These are phyloP conservation scores for Auriculariales sp. DNA, from an alignment of 768 basidiomycete species.

Conservation along the genomic window DNA sequence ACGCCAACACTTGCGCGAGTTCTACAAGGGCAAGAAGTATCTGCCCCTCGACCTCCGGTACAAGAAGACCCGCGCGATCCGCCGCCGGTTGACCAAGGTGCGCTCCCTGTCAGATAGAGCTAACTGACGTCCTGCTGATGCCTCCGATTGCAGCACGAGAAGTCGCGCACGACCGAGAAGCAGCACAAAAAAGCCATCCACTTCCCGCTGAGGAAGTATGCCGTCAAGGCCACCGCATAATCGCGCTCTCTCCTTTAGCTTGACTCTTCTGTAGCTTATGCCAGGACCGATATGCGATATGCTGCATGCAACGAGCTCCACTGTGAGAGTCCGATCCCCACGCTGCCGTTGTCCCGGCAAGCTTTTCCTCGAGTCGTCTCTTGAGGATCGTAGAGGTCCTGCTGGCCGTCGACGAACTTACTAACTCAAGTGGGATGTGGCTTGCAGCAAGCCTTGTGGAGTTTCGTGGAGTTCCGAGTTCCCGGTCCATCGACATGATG, in stretches of 20 bases:
- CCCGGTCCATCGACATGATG: too few relatives aligned
- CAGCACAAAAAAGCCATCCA: constrained; percentile 90
- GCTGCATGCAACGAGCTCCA: background rate
- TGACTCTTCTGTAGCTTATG: background rate
- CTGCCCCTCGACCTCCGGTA: constrained; percentile 91
- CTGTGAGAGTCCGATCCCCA: too few relatives aligned
- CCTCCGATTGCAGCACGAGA: constrained; percentile 57
- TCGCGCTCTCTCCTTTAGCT: background rate
- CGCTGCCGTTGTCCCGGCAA: too few relatives aligned
- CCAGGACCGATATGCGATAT: background rate
- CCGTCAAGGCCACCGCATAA: constrained; percentile 55
- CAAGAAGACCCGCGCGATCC: constrained; percentile 98
- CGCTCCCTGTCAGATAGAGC: constrained; percentile 12
- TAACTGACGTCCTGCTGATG: background rate
- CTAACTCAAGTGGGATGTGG: too few relatives aligned
- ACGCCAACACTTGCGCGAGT: constrained; percentile 91
- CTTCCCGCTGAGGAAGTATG: constrained; percentile 89
- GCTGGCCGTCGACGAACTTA: too few relatives aligned
- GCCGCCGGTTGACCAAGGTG: constrained; percentile 85
- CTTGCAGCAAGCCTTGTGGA: too few relatives aligned
- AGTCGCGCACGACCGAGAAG: constrained; percentile 75
- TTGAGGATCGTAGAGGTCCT: too few relatives aligned
- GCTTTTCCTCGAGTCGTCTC: too few relatives aligned
- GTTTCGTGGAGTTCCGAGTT: too few relatives aligned
- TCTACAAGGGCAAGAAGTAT: constrained; percentile 95